Evolutionary conservation across 192 early-diverging fungal species (phyloP).

Genomic region (Kappamyces sp.): DNA sequence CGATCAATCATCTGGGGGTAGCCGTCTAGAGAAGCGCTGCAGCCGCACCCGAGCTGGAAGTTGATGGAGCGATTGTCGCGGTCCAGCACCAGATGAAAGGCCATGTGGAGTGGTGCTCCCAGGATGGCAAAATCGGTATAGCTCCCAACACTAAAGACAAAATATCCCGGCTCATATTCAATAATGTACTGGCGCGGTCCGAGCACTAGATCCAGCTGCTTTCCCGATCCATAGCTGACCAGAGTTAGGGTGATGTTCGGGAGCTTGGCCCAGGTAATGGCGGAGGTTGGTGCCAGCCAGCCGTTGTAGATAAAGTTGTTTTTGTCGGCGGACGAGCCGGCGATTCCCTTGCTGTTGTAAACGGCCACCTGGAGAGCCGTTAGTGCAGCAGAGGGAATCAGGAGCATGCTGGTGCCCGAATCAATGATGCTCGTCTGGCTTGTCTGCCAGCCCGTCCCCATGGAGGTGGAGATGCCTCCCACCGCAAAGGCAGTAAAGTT

Average conservation of each 20-base stretch:
- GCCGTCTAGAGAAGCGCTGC: constrained; percentile 5
- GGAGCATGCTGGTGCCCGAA: constrained; percentile 1
- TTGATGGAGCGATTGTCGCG: neutral
- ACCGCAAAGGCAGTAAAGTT: constrained; percentile 4
- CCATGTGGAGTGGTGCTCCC: constrained; percentile 9
- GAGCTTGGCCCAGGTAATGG: too few relatives aligned
- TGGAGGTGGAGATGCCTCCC: neutral
- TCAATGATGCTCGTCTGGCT: constrained; percentile 7
- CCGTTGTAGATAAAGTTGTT: neutral
- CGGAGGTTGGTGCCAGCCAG: neutral
- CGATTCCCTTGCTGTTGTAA: neutral
- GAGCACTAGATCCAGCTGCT: too few relatives aligned
- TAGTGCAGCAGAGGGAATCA: neutral
- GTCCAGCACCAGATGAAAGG: constrained; percentile 5
- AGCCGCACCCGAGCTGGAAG: constrained; percentile 5
- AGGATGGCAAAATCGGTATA: neutral
- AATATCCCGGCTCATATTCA: neutral
- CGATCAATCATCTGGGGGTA: neutral
- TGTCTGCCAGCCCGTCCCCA: neutral
- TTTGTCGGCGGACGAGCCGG: neutral
- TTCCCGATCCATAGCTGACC: too few relatives aligned
- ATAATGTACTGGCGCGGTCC: too few relatives aligned
- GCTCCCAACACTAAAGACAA: neutral
- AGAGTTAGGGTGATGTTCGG: too few relatives aligned
- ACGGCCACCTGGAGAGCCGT: neutral